Evolutionary conservation across 352 stramenopile genomes (phyloP).

Genomic region (Phytopythium helicoides): DNA sequence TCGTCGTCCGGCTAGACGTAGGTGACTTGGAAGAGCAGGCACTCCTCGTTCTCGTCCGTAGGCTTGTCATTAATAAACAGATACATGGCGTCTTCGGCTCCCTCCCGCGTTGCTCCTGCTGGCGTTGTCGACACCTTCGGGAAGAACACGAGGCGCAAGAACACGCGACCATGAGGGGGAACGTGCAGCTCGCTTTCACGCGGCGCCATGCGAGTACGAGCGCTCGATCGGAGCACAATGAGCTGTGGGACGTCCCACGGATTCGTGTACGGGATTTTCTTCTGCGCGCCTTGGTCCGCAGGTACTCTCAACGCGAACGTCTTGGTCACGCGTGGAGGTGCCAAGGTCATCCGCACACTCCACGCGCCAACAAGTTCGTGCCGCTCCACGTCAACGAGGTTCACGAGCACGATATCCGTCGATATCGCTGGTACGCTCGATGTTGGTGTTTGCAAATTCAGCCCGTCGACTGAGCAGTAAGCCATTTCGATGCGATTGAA

Average conservation of each 20-base stretch:
- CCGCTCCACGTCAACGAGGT: slow-evolving; percentile 90
- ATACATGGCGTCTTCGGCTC: slow-evolving; percentile 53
- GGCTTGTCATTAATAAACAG: slow-evolving; percentile 92
- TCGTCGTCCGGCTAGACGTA: slow-evolving; percentile 34
- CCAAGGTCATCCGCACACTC: slow-evolving; percentile 77
- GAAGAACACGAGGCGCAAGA: slow-evolving; percentile 52
- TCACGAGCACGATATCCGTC: slow-evolving; percentile 47
- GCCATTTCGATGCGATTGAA: slow-evolving; percentile 90
- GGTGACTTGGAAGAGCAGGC: slow-evolving; percentile 84
- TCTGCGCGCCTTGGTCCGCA: slow-evolving; percentile 58
- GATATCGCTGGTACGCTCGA: slow-evolving; percentile 10
- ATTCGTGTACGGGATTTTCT: slow-evolving; percentile 94
- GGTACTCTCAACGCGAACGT: slow-evolving; percentile 89
- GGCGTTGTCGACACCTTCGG: slow-evolving; percentile 10
- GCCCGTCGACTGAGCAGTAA: slow-evolving; percentile 61
- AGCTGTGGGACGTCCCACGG: slow-evolving; percentile 87
- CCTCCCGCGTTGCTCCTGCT: neutral
- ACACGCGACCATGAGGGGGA: slow-evolving; percentile 43
- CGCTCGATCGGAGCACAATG: slow-evolving; percentile 83
- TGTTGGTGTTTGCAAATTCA: neutral
- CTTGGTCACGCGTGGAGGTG: slow-evolving; percentile 86
- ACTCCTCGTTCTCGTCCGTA: slow-evolving; percentile 92
- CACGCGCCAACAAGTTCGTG: slow-evolving; percentile 89
- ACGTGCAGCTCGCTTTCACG: slow-evolving; percentile 65
- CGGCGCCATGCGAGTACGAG: slow-evolving; percentile 62